These are phyloP conservation scores for Fusarium liriodendri DNA, from an alignment of 2,329 filamentous ascomycete genomes.

Conservation along the genomic window DNA sequence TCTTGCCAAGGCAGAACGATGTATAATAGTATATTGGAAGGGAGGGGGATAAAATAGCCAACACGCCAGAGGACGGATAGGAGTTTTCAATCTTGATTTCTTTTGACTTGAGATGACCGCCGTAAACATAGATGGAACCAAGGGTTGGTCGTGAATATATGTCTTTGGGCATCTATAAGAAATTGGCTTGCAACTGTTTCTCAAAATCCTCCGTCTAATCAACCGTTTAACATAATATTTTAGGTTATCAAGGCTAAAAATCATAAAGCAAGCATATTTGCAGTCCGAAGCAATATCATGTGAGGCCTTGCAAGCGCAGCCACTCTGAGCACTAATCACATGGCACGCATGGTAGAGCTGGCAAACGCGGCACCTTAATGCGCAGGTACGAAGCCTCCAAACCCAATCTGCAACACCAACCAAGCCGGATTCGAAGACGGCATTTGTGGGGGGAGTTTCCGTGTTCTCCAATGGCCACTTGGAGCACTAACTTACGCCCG, in stretches of 20 bases:
- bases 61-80: slow-evolving; percentile 27
- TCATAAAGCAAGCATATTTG: not conserved
- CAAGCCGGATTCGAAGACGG: not conserved
- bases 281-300: not conserved
- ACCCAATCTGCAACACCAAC: not conserved
- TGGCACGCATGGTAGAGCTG: not conserved
- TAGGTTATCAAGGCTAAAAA: not conserved
- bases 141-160: not conserved
- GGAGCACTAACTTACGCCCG: not conserved
- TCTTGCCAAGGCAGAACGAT: slow-evolving; percentile 23
- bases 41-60: slow-evolving; percentile 26
- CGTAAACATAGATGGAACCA: not conserved
- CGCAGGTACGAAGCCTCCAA: not conserved
- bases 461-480: not conserved
- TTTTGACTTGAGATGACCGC: not conserved
- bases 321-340: not conserved
- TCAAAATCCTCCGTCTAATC: not conserved
- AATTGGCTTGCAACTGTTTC: not conserved
- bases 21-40: slow-evolving; percentile 34
- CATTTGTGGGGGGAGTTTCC: not conserved
- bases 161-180: not conserved
- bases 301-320: not conserved
- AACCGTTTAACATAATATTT: not conserved
- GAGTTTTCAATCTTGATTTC: slow-evolving; percentile 41
- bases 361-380: not conserved